Base-by-base conservation (phyloP, 352 stramenopile species). In the Globisporangium radiosum region DNA sequence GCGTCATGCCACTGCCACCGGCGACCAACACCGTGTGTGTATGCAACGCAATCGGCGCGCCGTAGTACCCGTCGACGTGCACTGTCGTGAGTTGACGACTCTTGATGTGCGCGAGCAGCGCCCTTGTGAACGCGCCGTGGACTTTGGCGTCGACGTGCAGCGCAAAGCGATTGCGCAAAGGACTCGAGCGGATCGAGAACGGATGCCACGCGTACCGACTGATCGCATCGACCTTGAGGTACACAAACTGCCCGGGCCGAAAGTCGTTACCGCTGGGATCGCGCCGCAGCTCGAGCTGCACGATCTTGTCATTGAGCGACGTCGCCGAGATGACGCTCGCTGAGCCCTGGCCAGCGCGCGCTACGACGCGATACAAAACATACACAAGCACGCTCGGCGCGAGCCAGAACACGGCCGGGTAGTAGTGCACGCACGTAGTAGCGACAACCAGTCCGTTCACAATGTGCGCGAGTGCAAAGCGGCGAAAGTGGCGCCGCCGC, bases 11-110 rank as follows among this genome's bases (percentile, higher is more conserved):
- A 38, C 76, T 90, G 4, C 78, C 82, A 48, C 78, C 82, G 37
- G 78, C 80, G 42, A 90, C 52, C 51, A 90, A 83, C 4, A 90
- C 68, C 80, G 89, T 89, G 56, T 87, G 70, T 17, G 66, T 62
- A 53, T 70, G 59, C 44, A 74, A 44, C 44, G 56, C 54, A 33
- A 91, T 79, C 47, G 58, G 62, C 1, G 77, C 75, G 19, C 80
- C 82, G 60, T 90, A 92, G 62, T 87, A 92, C 45, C 82, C 80
- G 59, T 92, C 82, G 38, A 92, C 59, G 17, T 74, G 67, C n/a
- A 90, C 68, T 8, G 49, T 70, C 4, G 63, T 36, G 19, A 92
- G 60, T 15, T 71, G 66, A 8, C 82, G 69, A 1, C 17, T 66
- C 57, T 75, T 68, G 42, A 85, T 73, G 48, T 87, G 39, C 25